Evolutionary conservation across 345 rosid genomes (phyloP), one percentile per base, ranked within the genome.

Genomic region (Euphorbia peplus): DNA sequence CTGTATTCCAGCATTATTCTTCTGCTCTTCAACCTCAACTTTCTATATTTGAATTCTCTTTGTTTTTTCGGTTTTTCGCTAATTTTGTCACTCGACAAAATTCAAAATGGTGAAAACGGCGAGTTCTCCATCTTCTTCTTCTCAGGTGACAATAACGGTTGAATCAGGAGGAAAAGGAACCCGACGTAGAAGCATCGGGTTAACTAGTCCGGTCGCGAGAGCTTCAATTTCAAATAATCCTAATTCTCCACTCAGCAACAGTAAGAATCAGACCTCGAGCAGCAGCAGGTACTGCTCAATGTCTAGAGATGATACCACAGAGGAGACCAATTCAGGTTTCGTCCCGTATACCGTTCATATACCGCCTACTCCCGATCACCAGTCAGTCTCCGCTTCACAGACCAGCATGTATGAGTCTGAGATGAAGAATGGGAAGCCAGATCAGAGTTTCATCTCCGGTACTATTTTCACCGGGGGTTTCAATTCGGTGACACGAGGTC

Each of bases 321-420:
- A 86, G 10, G 89, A 80, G 11, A 41, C 58, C 0, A 86, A 70
- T 26, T 82, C 91, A 5, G 90, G 80, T 21, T 85, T 79, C 58
- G 79, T 89, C n/a, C 68, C 79, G 3, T 89, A 89, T 65, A 89
- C 96, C 0, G 96, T 89, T 26, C 96, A 89, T 22, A 87, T 89
- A 11, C 96, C 96, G 5, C 84, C 92, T 0, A 89, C 96, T 46
- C 96, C 96, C 0, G 96, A 89, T 71, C 90, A 84, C 73, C 90
- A 87, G 61, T 70, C 84, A n/a, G 47, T 84, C 25, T 80, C 85
- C 8, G 65, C 79, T 51, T 89, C 91, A 2, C 86, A 76, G 13
- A 78, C 83, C 10, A 86, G 91, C 74, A 59, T 77, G 41, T 29
- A 48, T 19, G 86, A 76, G 4, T 32, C 37, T 46, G 84, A 82